These are phyloP conservation scores for Rhexocercosporidium sp. DNA, from an alignment of 2,329 filamentous ascomycete genomes.

Conservation along the genomic window DNA sequence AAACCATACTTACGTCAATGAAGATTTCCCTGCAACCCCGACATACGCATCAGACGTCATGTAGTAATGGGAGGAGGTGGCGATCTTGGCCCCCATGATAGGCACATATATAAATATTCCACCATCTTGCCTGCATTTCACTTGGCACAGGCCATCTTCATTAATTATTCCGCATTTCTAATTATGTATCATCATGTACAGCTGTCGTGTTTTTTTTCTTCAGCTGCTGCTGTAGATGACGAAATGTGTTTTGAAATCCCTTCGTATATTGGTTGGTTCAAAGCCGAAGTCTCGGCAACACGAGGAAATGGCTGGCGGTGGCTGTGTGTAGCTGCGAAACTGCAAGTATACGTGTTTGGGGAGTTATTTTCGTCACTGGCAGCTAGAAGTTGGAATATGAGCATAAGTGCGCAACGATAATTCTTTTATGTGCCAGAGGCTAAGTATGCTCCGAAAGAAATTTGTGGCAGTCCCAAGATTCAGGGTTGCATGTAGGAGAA, in stretches of 20 bases:
- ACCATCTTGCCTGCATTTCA: background rate
- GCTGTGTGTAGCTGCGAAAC: no score
- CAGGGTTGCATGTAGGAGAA: no score
- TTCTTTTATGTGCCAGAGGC: no score
- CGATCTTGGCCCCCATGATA: background rate
- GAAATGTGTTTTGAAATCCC: background rate
- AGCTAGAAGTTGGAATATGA: no score
- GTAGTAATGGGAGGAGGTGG: background rate
- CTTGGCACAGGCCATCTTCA: background rate
- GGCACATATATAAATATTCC: background rate
- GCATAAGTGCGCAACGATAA: no score
- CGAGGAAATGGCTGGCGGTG: background rate
- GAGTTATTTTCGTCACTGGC: background rate
- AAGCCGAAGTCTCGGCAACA: background rate
- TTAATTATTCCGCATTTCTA: background rate
- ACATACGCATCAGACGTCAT: background rate
- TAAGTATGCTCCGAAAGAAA: no score
- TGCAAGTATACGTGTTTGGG: background rate
- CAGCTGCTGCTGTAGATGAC: background rate
- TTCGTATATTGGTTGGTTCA: background rate
- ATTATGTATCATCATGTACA: background rate
- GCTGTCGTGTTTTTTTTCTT: background rate
- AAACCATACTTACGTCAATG: constrained; percentile 1
- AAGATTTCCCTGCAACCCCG: background rate
- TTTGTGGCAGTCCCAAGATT: no score